These are phyloP conservation scores for Boletus tomentosulus DNA, from an alignment of 768 basidiomycete genomes.

Conservation along the genomic window DNA sequence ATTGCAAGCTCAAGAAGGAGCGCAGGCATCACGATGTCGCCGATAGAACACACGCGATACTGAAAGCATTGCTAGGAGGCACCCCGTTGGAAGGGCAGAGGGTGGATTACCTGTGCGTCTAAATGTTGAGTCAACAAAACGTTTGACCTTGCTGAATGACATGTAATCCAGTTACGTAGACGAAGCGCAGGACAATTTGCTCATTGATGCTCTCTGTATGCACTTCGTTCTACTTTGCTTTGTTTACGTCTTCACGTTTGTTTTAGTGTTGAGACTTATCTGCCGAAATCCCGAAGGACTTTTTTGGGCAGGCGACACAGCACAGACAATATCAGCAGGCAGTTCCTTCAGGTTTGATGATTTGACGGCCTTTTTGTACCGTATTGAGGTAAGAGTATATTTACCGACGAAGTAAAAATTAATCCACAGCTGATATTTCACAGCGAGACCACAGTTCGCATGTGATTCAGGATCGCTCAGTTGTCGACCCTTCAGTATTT, in stretches of 20 bases:
- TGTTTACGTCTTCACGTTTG: slow-evolving; percentile 2
- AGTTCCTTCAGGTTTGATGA: slow-evolving; percentile 71
- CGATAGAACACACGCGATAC: too few species aligned
- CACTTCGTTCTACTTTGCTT: neutral
- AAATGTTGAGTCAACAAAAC: neutral
- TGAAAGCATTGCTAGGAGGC: too few species aligned
- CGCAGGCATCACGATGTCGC: too few species aligned
- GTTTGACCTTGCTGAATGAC: neutral
- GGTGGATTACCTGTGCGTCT: too few species aligned
- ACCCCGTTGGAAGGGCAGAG: too few species aligned
- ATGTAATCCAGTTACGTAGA: slow-evolving; percentile 51
- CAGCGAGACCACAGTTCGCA: slow-evolving; percentile 20
- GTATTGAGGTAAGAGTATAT: slow-evolving; percentile 49
- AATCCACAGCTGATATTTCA: neutral
- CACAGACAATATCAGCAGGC: slow-evolving; percentile 69
- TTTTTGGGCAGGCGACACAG: slow-evolving; percentile 80
- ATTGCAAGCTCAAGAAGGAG: too few species aligned
- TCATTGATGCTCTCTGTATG: slow-evolving; percentile 62
- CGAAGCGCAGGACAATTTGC: slow-evolving; percentile 68
- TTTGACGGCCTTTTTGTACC: slow-evolving; percentile 61
- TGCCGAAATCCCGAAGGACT: slow-evolving; percentile 63
- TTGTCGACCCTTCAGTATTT: slow-evolving; percentile 20
- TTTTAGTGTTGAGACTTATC: slow-evolving; percentile 53
- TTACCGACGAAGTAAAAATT: neutral
- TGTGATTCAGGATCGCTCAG: slow-evolving; percentile 10